Evolutionary conservation across 352 stramenopile species (phyloP), one percentile per base, ranked within the genome.

Genomic region (Globisporangium recalcitrans): DNA sequence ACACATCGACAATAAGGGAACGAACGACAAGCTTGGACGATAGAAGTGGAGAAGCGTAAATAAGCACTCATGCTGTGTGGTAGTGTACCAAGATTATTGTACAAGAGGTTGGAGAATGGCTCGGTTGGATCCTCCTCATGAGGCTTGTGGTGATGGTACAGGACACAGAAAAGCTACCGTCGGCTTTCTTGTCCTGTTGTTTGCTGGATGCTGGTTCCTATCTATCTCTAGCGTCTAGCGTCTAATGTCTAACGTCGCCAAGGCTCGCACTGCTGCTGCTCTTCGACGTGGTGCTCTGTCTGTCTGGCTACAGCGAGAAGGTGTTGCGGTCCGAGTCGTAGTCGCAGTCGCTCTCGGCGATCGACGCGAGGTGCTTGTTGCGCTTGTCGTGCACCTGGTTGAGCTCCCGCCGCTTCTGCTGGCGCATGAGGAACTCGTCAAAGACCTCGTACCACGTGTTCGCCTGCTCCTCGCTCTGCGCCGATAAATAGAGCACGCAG

Each of bases 391-490:
- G 64, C 13, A 82, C 65, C 49, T 80, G 64, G 51, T 73, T 63
- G 40, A 82, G 63, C 52, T 80, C 72, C 11, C 72, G 67, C 31
- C 34, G 64, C 62, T 69, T 74, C 53, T 78, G 72, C 54, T 71
- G 58, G 27, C 60, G 59, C 63, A 62, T 61, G 16, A 90, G 59
- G 65, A 77, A 87, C 16, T 82, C 69, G 34, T 74, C 69, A 16
- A 90, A 63, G 38, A 88, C 74, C 42, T 90, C 78, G 71, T 80
- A 87, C 80, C 80, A 90, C 6, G 68, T 67, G 27, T 71, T 79
- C 16, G 77, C 76, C 44, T 90, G 78, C 22, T 87, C 66, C 49
- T 88, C 78, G 38, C 60, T 82, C 27, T 68, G 65, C 29, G 78
- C 78, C 21, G 69, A 75, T 16, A 90, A 58, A 27, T 80, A 75